Evolutionary conservation across 306 rosid species (phyloP), one percentile per base, ranked within the genome.

Genomic region (Dalbergia cultrata): DNA sequence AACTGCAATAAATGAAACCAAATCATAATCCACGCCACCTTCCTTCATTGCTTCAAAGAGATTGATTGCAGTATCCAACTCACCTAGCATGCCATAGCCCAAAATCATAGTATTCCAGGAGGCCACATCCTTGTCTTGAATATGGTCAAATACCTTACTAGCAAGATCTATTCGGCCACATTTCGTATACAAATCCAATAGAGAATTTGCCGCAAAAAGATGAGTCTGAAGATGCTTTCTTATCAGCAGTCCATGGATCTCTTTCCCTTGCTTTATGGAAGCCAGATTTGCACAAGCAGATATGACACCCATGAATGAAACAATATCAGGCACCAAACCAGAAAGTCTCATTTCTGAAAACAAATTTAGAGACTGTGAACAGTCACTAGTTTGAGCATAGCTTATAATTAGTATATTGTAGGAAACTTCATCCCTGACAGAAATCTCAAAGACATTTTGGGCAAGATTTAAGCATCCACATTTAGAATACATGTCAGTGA

Each of bases 91-190:
- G 83, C 97, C 98, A 45, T 87, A 88, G 13, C 97, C 98, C 75
- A 92, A 88, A 83, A 94, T 94, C 97, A 94, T 94, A 17, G 97
- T 91, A 90, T 94, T 94, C 98, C 98, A 94, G 33, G 98, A 92
- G 34, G 93, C 92, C 47, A 83, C 92, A 76, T 95, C 95, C 84
- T 85, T 92, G 81, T 67, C 59, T 63, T 85, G 76, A 52, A 95
- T 91, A 75, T 31, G 80, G 37, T 90, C 82, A 58, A 95, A 95
- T 85, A 94, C 86, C 82, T 86, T 91, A 39, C 85, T 72, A 44
- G 97, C 97, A 1, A 90, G 82, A 67, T 90, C 94, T 45, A 92
- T 92, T 82, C 86, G 89, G 54, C 97, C 97, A 12, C 97, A 92
- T 90, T 93, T 95, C 50, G 93, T 87, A 61, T 95, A 95, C 47